Evolutionary conservation across 2,329 filamentous ascomycete genomes (phyloP).

Genomic region (Xylariaceae sp.): DNA sequence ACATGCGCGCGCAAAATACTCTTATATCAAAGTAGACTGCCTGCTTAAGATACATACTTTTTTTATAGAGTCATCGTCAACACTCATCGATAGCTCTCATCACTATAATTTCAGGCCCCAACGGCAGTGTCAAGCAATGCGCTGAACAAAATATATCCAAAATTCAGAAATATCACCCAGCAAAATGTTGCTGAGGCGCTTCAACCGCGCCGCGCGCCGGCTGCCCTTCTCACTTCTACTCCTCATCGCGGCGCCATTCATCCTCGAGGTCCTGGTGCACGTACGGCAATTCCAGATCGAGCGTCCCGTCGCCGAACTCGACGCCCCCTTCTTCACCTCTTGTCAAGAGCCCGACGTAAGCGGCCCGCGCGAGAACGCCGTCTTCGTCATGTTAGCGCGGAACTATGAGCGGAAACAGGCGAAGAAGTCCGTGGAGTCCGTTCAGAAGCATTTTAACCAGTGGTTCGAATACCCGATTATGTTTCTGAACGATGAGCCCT

Average conservation of each 20-base stretch:
- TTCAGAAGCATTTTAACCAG: slow-evolving; percentile 42
- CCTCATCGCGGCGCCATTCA: slow-evolving; percentile 28
- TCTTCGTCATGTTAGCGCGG: slow-evolving; percentile 43
- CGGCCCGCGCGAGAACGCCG: slow-evolving; percentile 39
- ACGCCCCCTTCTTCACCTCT: slow-evolving; percentile 36
- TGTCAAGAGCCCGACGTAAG: slow-evolving; percentile 37
- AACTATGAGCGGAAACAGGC: slow-evolving; percentile 40
- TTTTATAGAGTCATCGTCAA: neutral
- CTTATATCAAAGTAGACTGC: neutral
- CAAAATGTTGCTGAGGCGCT: slow-evolving; percentile 28
- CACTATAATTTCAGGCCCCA: neutral
- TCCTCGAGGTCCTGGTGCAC: slow-evolving; percentile 35
- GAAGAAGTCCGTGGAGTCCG: slow-evolving; percentile 36
- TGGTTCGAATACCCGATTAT: slow-evolving; percentile 44
- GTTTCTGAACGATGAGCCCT: slow-evolving; percentile 43
- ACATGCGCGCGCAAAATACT: neutral
- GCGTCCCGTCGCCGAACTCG: slow-evolving; percentile 34
- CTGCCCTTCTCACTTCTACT: slow-evolving; percentile 31
- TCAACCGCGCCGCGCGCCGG: slow-evolving; percentile 32
- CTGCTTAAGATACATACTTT: neutral
- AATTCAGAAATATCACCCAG: slow-evolving; percentile 1
- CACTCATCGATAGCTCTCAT: neutral
- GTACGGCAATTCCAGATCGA: slow-evolving; percentile 33
- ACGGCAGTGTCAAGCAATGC: slow-evolving; percentile 19
- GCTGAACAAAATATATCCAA: slow-evolving; percentile 7